Base-by-base conservation (phyloP, 306 rosid genomes). In the Biancaea sappan region DNA sequence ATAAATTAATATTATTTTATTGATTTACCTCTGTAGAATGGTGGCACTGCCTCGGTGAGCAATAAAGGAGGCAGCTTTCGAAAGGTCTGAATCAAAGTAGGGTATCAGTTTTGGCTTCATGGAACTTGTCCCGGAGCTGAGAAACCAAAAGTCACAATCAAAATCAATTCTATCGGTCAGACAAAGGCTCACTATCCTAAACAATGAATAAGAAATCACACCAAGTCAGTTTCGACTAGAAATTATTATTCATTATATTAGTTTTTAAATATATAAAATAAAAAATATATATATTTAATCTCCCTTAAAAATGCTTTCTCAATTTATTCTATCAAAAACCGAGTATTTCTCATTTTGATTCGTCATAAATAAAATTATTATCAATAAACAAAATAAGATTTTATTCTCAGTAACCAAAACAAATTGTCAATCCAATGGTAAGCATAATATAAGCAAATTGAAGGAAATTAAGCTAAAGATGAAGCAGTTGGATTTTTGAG, bases 81-180 rank as follows among this genome's bases (percentile, higher is more conserved):
- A 85, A 74, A 83, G 87, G 57, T 43, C 58, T 63, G 95, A 87
- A 73, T 89, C 90, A 58, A 79, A 89, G 66, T 83, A 85, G 77
- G 92, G 95, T 50, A 87, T 89, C 80, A 89, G 73, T 69, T 89
- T 87, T 5, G 90, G 89, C 78, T 83, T 83, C 89, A 81, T 75
- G 22, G 90, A 66, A 65, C 77, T 84, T 22, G 92, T 78, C 52
- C 92, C 90, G 0, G 95, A 87, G 83, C 95, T 89, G 79, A 60
- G 44, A 66, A 67, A 57, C 24, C 64, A 32, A 21, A 18, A 66
- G 6, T 47, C 28, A 71, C 19, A 32, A 10, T 43, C 18, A n/a
- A 75, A 37, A 50, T 54, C 44, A 58, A 19, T 34, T 34, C 14
- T 10, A 12, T 26, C 43, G 21, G 21, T 12, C 10, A 41, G 24